Evolutionary conservation across 2,329 filamentous ascomycete species (phyloP).

Genomic region (Monosporascus sp.): DNA sequence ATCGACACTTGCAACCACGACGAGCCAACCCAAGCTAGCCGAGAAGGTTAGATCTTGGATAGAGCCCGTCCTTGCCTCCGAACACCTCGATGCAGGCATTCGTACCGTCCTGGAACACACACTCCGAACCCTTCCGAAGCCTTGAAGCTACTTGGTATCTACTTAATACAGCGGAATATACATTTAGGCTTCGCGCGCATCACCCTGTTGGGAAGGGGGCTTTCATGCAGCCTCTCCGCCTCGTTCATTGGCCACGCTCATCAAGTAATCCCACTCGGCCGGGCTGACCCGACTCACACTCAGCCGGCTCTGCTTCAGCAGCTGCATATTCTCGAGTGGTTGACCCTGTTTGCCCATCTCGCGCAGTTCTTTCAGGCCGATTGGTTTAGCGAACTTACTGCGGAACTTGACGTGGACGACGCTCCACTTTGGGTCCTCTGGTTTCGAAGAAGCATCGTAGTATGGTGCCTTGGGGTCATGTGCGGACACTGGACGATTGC

Average conservation of each 20-base stretch:
- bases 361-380: conserved; percentile 68
- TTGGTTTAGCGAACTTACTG: conserved; percentile 68
- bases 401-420: conserved; percentile 85
- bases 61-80: conserved; percentile 41
- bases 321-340: conserved; percentile 69
- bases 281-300: conserved; percentile 68
- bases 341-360: conserved; percentile 50
- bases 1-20: conserved; percentile 37
- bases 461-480: conserved; percentile 71
- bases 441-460: conserved; percentile 72
- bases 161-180: background rate
- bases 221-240: conserved; percentile 19
- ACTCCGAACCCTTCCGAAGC: conserved; percentile 18
- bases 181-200: background rate
- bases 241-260: conserved; percentile 40
- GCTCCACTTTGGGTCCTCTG: conserved; percentile 72
- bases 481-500: conserved; percentile 51
- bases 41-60: conserved; percentile 50
- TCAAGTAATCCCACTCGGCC: conserved; percentile 61
- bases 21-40: conserved; percentile 39
- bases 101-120: conserved; percentile 50
- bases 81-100: conserved; percentile 51
- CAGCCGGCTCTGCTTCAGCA: conserved; percentile 74
- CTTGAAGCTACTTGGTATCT: conserved; percentile 12
- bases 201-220: background rate